Base-by-base conservation (phyloP, 2,329 filamentous ascomycete genomes). In the Neoscytalidium dimidiatum region DNA sequence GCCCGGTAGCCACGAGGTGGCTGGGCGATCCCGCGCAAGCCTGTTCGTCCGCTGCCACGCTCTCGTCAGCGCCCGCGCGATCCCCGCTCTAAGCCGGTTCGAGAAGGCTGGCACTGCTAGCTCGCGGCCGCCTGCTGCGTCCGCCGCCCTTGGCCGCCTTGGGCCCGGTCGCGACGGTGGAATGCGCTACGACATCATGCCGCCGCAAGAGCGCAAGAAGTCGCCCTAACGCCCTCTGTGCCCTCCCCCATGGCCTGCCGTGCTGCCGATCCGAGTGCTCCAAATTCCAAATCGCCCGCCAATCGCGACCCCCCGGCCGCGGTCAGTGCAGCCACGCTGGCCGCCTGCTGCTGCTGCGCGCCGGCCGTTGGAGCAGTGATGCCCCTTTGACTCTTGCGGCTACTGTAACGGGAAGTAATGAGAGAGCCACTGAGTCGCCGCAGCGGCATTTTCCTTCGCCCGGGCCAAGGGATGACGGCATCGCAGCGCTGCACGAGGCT, bases 221-320 rank as follows among this genome's bases (percentile, higher is more conserved):
- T 14, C 33, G 14, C 14, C 33, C 33, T 9, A 9, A 7, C 33
- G 33, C 14, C 33, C 33, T 9, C 13, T 17, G 11, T 35, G 21
- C 8, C 26, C 23, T 13, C 26, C 35, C 53, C 53, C 53, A 35
- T 58, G 53, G 53, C 53, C 44, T 29, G 31, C 35, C 38, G n/a
- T 29, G 19, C 41, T 43, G 41, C 23, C 41, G 53, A 41, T 43
- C 53, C 53, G 41, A 58, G 31, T 44, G 53, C 53, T 43, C n/a
- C 53, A 43, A 41, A 58, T 58, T 58, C 35, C 53, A 58, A 58
- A 58, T 58, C 35, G 53, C 53, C 53, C n/a, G 53, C 51, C 51
- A 56, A 56, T 56, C 21, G 51, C 49, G 49, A 19, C n/a, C 28
- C 28, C 49, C 49, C n/a, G n/a, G 29, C 7, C 28, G 28, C 35